Conservation (phyloP, 805 yeast genomes). For the Suhomyces vadensis region DNA sequence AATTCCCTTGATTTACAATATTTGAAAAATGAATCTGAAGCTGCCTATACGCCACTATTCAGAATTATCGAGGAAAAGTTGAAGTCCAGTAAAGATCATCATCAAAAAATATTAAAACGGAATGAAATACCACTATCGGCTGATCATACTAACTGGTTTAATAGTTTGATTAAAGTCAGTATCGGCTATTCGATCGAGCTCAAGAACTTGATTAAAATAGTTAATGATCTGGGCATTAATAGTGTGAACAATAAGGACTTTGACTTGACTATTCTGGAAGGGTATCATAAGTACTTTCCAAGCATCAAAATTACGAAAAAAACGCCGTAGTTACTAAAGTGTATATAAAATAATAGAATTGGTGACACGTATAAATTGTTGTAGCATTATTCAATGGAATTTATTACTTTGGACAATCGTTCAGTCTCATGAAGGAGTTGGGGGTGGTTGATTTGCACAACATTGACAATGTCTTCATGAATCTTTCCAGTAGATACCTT, state of each 20-base stretch:
- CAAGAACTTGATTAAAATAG: slow-evolving; percentile 10
- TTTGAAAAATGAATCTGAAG: slow-evolving; percentile 6
- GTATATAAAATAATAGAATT: no score
- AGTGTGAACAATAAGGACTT: slow-evolving; percentile 8
- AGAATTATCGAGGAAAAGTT: slow-evolving; percentile 12
- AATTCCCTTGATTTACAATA: slow-evolving; percentile 15
- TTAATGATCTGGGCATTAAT: slow-evolving; percentile 6
- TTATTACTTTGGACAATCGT: slow-evolving; percentile 9
- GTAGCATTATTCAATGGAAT: slow-evolving; percentile 5
- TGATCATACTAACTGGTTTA: slow-evolving; percentile 18
- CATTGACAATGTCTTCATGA: slow-evolving; percentile 25
- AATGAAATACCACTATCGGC: slow-evolving; percentile 7
- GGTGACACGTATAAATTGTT: background rate
- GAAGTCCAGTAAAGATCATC: slow-evolving; percentile 1
- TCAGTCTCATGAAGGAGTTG: slow-evolving; percentile 10
- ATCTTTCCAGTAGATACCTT: slow-evolving; percentile 30
- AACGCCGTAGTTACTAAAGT: background rate
- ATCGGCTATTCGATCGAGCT: slow-evolving; percentile 18
- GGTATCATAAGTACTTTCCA: slow-evolving; percentile 30
- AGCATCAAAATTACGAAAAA: slow-evolving; percentile 12
- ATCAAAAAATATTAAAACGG: slow-evolving; percentile 6
- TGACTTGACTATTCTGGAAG: slow-evolving; percentile 13
- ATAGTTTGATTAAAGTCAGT: slow-evolving; percentile 18
- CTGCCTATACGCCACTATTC: slow-evolving; percentile 10
- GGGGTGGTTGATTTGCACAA: slow-evolving; percentile 18